Evolutionary conservation across 305 asterid genomes (phyloP).

Genomic region (Solanum aculeatissimum): DNA sequence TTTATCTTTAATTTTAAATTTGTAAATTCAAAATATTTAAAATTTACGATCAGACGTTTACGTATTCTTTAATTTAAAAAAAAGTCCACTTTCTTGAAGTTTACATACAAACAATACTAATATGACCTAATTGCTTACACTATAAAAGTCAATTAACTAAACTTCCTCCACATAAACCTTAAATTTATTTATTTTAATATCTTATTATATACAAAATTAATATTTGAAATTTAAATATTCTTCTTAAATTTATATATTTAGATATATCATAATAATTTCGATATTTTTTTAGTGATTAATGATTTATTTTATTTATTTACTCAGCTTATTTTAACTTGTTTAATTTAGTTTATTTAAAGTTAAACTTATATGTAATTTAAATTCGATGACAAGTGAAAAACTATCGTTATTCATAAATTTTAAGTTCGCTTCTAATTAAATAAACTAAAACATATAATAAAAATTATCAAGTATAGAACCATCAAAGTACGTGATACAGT

Average conservation of each 20-base stretch:
- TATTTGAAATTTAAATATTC: not conserved
- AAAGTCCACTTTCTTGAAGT: not conserved
- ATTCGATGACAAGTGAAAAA: too few species aligned
- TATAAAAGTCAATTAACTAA: not conserved
- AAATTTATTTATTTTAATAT: not conserved
- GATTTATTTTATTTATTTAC: not conserved
- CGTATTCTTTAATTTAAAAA: not conserved
- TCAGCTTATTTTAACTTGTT: not conserved
- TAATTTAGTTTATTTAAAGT: too few species aligned
- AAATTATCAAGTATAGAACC: too few species aligned
- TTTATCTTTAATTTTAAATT: not conserved
- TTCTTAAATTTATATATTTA: too few species aligned
- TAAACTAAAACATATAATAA: too few species aligned
- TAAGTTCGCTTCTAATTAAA: too few species aligned
- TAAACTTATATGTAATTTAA: too few species aligned
- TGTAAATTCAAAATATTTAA: not conserved
- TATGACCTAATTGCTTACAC: not conserved
- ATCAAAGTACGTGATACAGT: too few species aligned
- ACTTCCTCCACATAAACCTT: not conserved
- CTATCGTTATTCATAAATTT: too few species aligned
- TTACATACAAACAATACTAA: not conserved
- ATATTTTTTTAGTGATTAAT: not conserved
- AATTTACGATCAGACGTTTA: too few species aligned
- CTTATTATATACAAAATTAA: not conserved
- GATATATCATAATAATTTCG: too few species aligned